These are phyloP conservation scores for Candida nanaspora DNA, from an alignment of 805 yeast species.

Conservation along the genomic window DNA sequence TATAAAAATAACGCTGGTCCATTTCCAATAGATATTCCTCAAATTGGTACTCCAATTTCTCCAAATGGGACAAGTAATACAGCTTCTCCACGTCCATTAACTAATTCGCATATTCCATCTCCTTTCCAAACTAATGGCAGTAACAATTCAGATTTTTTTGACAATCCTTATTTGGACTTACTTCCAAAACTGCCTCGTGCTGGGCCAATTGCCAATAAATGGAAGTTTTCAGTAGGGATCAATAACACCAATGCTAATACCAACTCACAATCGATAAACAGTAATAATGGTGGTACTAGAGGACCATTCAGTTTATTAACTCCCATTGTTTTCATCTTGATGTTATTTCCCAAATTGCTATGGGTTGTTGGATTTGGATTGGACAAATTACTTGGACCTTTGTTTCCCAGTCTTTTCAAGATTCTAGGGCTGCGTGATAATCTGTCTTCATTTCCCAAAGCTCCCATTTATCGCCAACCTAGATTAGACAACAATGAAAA, in stretches of 20 bases:
- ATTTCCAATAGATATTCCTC: neutral
- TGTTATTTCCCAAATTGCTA: constrained; percentile 48
- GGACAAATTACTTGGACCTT: constrained; percentile 23
- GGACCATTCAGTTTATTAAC: constrained; percentile 9
- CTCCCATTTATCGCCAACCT: constrained; percentile 15
- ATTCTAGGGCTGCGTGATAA: constrained; percentile 20
- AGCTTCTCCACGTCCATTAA: too few relatives aligned
- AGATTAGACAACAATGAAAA: constrained; percentile 4
- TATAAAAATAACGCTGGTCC: neutral
- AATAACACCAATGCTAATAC: neutral
- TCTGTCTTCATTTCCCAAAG: constrained; percentile 24
- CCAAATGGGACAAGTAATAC: too few relatives aligned
- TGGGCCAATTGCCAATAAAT: constrained; percentile 25
- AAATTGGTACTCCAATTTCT: too few relatives aligned
- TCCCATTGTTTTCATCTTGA: constrained; percentile 42
- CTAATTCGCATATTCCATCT: too few relatives aligned
- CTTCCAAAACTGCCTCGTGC: constrained; percentile 30
- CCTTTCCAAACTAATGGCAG: too few relatives aligned
- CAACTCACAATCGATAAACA: neutral
- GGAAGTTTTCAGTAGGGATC: constrained; percentile 29
- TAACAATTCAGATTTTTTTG: constrained; percentile 3
- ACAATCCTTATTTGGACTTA: constrained; percentile 18
- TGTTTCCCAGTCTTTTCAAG: constrained; percentile 27
- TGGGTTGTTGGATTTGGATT: constrained; percentile 35
- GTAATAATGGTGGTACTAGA: neutral